Evolutionary conservation across 768 basidiomycete genomes (phyloP).

Genomic region (Gyrodon lividus): DNA sequence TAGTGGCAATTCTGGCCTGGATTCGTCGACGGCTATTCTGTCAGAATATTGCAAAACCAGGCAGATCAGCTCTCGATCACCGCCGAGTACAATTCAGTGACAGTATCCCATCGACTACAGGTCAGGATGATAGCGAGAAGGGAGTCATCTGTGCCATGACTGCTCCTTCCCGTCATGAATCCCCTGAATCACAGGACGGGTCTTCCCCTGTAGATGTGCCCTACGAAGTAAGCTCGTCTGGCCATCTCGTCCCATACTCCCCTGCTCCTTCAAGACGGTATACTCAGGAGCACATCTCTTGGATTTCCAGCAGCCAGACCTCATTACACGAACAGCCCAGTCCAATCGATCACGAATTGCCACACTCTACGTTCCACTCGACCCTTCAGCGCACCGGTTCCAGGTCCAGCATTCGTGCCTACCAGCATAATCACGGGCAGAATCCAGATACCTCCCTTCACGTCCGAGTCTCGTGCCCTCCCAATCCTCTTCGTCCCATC

Average conservation of each 20-base stretch:
- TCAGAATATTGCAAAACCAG: not conserved
- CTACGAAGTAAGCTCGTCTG: conserved; percentile 17
- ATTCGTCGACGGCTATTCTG: conserved; percentile 1
- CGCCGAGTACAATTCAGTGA: not conserved
- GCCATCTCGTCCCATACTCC: conserved; percentile 16
- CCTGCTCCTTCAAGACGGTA: conserved; percentile 11
- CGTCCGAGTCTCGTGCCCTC: not conserved
- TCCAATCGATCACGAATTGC: not conserved
- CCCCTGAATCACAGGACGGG: conserved; percentile 1
- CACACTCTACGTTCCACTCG: not conserved
- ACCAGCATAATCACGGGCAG: not conserved
- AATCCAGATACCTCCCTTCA: no score
- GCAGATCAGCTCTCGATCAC: not conserved
- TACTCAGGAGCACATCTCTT: conserved; percentile 10
- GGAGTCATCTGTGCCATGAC: conserved; percentile 18
- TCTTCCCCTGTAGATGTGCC: conserved; percentile 14
- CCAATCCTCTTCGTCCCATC: not conserved
- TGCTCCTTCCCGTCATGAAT: conserved; percentile 5
- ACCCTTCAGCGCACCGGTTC: conserved; percentile 1
- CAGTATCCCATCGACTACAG: not conserved
- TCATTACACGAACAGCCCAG: conserved; percentile 20
- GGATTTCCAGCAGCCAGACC: conserved; percentile 8
- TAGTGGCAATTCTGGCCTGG: conserved; percentile 3
- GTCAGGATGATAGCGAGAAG: not conserved
- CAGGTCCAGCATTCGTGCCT: not conserved